These are phyloP conservation scores for Trichodelitschia bisporula DNA, from an alignment of 495 filamentous ascomycete species.

Conservation along the genomic window DNA sequence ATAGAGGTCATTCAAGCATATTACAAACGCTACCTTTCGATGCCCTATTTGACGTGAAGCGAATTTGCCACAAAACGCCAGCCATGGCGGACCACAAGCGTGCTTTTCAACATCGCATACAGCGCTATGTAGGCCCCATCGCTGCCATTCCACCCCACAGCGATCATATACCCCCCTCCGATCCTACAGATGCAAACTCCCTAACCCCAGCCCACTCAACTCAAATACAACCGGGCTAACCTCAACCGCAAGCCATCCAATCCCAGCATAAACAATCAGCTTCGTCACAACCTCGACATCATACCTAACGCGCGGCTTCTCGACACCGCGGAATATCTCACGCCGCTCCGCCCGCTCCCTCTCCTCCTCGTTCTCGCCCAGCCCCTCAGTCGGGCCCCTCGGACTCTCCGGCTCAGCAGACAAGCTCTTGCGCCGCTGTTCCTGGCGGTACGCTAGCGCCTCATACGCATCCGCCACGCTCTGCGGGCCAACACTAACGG, in stretches of 20 bases:
- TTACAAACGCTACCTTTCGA: no score
- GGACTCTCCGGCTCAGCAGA: conserved; percentile 2
- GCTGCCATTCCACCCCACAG: no score
- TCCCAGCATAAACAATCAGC: conserved; percentile 85
- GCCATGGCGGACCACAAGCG: no score
- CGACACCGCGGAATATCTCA: conserved; percentile 64
- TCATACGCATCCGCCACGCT: conserved; percentile 93
- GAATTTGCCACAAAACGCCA: no score
- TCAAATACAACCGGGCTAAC: conserved; percentile 40
- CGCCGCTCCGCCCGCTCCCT: conserved; percentile 34
- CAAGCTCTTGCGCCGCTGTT: conserved; percentile 52
- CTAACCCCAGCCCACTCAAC: conserved; percentile 31
- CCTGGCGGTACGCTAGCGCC: conserved; percentile 75
- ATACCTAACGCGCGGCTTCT: conserved; percentile 75
- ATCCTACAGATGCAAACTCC: no score
- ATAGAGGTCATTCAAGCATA: no score
- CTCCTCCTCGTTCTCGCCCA: conserved; percentile 17
- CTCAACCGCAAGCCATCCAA: conserved; percentile 50
- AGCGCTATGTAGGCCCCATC: no score
- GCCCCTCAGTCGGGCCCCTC: background rate
- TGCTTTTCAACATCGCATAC: no score
- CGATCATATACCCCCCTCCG: no score
- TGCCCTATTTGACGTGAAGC: no score
- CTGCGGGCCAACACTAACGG: conserved; percentile 79
- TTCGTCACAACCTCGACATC: conserved; percentile 96